Conservation (phyloP, 495 filamentous ascomycete species). For the Aspergillus mulundensis region DNA sequence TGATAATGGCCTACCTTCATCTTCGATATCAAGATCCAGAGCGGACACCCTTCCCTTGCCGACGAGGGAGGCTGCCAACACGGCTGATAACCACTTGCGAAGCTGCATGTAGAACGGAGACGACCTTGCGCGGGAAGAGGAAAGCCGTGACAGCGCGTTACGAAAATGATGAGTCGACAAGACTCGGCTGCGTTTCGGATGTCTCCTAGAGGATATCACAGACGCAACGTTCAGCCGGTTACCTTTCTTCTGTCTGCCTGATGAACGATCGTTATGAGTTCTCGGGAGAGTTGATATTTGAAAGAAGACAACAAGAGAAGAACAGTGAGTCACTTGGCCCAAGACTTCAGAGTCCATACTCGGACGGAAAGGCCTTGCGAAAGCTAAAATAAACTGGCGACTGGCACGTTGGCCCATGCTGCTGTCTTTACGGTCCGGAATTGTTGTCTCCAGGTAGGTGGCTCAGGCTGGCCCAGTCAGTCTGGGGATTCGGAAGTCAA, state of each 20-base stretch:
- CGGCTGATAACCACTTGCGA: slow-evolving; percentile 21
- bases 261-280: no score
- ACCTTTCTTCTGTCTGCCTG: no score
- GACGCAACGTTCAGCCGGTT: no score
- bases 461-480: not conserved
- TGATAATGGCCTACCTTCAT: slow-evolving; percentile 22
- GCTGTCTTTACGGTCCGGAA: not conserved
- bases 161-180: no score
- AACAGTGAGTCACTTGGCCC: not conserved
- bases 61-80: slow-evolving; percentile 11
- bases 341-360: not conserved
- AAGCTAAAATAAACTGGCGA: not conserved
- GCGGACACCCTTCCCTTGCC: slow-evolving; percentile 24
- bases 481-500: not conserved
- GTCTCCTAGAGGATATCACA: no score
- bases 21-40: slow-evolving; percentile 31
- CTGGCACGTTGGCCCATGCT: not conserved
- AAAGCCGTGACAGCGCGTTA: not conserved
- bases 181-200: no score
- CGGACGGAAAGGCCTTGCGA: not conserved
- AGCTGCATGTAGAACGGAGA: slow-evolving; percentile 22
- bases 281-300: not conserved
- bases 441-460: not conserved
- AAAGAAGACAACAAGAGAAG: not conserved
- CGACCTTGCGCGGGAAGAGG: not conserved